Evolutionary conservation across 257 asterid genomes (phyloP).

Genomic region (Ajuga chamaepitys): DNA sequence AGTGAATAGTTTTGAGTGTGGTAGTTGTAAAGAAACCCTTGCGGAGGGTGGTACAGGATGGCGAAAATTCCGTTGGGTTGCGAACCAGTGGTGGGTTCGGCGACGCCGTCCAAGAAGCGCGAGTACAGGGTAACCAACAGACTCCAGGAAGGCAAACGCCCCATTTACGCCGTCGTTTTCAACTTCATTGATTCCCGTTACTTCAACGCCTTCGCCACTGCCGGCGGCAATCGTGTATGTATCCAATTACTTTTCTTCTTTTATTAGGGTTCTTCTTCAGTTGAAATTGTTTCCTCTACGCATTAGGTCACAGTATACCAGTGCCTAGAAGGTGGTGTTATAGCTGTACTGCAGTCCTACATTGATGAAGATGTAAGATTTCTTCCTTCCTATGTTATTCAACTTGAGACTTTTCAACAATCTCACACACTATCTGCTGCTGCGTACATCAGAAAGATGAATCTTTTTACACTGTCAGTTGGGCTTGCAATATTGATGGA

Average conservation of each 20-base stretch:
- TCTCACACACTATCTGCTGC: slow-evolving; percentile 32
- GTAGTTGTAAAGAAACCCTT: slow-evolving; percentile 7
- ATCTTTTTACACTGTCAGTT: slow-evolving; percentile 90
- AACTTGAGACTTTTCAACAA: neutral
- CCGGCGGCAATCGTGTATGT: slow-evolving; percentile 82
- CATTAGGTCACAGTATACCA: slow-evolving; percentile 88
- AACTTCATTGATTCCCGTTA: slow-evolving; percentile 83
- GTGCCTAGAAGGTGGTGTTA: slow-evolving; percentile 83
- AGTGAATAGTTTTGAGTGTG: too few relatives aligned
- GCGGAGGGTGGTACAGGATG: slow-evolving; percentile 27
- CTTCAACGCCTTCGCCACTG: slow-evolving; percentile 90
- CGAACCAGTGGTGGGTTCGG: slow-evolving; percentile 80
- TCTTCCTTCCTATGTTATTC: neutral
- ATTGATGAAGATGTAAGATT: slow-evolving; percentile 87
- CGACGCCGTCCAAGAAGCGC: slow-evolving; percentile 63
- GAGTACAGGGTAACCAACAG: slow-evolving; percentile 84
- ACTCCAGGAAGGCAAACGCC: slow-evolving; percentile 96
- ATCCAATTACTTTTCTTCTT: neutral
- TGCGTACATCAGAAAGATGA: slow-evolving; percentile 85
- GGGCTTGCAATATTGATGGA: slow-evolving; percentile 93
- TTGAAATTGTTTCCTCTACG: neutral
- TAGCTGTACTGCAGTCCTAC: slow-evolving; percentile 94
- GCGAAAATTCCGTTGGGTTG: slow-evolving; percentile 64
- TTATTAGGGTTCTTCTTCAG: neutral
- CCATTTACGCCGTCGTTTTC: slow-evolving; percentile 85